Percentiles rank a stretch among this genome's conserved stretches.
phyloP scores from a whole-genome alignment of 352 stramenopile species.

The Phytophthora pluvialis region DNA sequence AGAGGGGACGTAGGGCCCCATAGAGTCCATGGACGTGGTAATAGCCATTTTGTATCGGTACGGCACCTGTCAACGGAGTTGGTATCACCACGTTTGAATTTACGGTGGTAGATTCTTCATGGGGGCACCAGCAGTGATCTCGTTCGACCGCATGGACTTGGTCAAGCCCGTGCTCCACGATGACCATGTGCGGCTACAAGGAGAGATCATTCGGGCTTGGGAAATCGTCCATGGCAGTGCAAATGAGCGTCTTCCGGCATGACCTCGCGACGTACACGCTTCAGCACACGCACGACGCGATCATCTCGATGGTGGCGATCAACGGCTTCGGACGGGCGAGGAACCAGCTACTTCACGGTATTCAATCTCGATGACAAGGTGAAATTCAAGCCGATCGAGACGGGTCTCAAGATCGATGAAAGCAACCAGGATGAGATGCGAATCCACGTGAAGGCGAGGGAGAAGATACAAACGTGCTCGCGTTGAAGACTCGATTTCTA shows the following conservation, averaged over 20 bases:
- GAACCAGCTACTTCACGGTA: conserved; percentile 47
- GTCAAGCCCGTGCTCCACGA: conserved; percentile 49
- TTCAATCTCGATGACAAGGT: conserved; percentile 45
- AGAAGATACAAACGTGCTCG: conserved; percentile 44
- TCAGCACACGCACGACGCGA: conserved; percentile 50
- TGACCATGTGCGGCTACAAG: conserved; percentile 51
- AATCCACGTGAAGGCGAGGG: conserved; percentile 47
- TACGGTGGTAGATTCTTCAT: conserved; percentile 18
- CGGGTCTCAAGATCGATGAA: conserved; percentile 37
- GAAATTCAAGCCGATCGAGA: conserved; percentile 43
- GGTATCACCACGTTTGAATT: not conserved
- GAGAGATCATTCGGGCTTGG: conserved; percentile 45
- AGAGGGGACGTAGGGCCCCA: too few relatives aligned
- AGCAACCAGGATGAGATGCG: conserved; percentile 44
- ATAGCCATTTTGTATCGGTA: too few relatives aligned
- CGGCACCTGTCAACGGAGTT: too few relatives aligned
- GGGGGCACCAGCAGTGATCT: conserved; percentile 45
- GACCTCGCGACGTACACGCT: conserved; percentile 36
- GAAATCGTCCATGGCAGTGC: conserved; percentile 52
- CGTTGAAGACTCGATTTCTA: conserved; percentile 30
- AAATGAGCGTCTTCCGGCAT: conserved; percentile 45
- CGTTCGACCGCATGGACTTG: conserved; percentile 51
- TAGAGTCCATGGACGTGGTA: too few relatives aligned
- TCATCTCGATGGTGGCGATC: conserved; percentile 60
- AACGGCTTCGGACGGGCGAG: conserved; percentile 42